Evolutionary conservation across 306 rosid species (phyloP).

Genomic region (Vigna angularis): DNA sequence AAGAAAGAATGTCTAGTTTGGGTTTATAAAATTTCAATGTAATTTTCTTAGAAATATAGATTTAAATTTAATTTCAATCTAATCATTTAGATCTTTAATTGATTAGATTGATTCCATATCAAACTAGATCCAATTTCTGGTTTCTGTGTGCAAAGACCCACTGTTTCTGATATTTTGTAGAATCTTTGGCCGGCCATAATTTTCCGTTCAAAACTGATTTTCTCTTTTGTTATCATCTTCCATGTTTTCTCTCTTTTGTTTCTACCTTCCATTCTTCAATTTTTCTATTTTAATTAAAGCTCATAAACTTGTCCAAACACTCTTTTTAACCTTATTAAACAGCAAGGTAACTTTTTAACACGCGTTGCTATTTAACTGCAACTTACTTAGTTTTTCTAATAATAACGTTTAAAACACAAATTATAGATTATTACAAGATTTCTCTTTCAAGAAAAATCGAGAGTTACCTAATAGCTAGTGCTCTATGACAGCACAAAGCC

Average conservation of each 20-base stretch:
- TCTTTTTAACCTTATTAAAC: background rate
- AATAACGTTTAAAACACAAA: background rate
- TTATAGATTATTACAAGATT: background rate
- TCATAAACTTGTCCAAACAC: background rate
- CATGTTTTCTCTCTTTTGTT: slow-evolving; percentile 21
- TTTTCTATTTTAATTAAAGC: background rate
- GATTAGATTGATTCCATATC: too few relatives aligned
- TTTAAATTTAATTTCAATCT: too few relatives aligned
- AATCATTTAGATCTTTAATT: too few relatives aligned
- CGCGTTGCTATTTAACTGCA: background rate
- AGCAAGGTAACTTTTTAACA: background rate
- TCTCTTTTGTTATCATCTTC: slow-evolving; percentile 3
- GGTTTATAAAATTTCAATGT: too few relatives aligned
- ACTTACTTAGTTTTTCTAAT: background rate
- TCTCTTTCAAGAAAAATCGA: background rate
- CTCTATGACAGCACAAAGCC: background rate
- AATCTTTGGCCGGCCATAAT: slow-evolving; percentile 8
- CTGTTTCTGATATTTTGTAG: background rate
- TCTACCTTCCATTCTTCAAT: background rate
- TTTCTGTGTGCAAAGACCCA: too few relatives aligned
- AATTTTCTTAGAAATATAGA: too few relatives aligned
- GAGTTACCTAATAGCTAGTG: background rate
- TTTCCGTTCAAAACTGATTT: background rate
- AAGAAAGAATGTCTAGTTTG: too few relatives aligned
- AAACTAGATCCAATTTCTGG: background rate